These are phyloP conservation scores for Naegleria lovaniensis DNA, from an alignment of 208 protist species.

Conservation along the genomic window DNA sequence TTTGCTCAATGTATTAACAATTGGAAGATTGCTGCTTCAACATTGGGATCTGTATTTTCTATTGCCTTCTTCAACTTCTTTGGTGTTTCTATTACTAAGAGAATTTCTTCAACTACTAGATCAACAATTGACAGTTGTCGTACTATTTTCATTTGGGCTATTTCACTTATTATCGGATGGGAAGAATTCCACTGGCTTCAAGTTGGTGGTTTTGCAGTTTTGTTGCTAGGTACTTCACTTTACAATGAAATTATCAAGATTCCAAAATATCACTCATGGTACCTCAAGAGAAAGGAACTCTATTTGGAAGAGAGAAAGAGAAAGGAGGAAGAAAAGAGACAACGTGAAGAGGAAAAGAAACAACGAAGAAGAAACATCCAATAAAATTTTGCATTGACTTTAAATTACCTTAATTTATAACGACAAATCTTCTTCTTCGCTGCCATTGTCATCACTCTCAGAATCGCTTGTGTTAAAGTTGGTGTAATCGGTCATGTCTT, in stretches of 20 bases:
- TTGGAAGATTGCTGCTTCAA: slow-evolving; percentile 28
- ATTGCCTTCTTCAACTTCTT: slow-evolving; percentile 57
- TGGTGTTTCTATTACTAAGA: slow-evolving; percentile 45
- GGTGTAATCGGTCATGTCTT: not conserved
- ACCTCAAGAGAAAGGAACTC: not conserved
- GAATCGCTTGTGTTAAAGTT: not conserved
- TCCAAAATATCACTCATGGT: slow-evolving; percentile 7
- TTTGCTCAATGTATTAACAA: slow-evolving; percentile 30
- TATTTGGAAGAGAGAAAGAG: not conserved
- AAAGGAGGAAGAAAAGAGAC: slow-evolving; percentile 14
- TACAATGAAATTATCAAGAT: slow-evolving; percentile 38
- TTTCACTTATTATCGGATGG: slow-evolving; percentile 44
- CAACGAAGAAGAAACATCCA: not conserved
- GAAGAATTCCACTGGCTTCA: slow-evolving; percentile 41
- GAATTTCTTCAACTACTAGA: slow-evolving; percentile 37
- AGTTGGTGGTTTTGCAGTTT: slow-evolving; percentile 35
- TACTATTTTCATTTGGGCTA: slow-evolving; percentile 44
- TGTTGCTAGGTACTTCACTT: slow-evolving; percentile 35
- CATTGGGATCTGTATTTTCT: slow-evolving; percentile 41
- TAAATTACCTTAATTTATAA: too few species aligned
- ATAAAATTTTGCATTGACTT: not conserved
- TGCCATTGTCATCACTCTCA: not conserved
- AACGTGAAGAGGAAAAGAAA: not conserved
- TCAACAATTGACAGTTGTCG: slow-evolving; percentile 46
- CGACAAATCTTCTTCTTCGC: not conserved